Evolutionary conservation across 164 flowering plant species (phyloP).

Genomic region (Umbilicus rupestris): DNA sequence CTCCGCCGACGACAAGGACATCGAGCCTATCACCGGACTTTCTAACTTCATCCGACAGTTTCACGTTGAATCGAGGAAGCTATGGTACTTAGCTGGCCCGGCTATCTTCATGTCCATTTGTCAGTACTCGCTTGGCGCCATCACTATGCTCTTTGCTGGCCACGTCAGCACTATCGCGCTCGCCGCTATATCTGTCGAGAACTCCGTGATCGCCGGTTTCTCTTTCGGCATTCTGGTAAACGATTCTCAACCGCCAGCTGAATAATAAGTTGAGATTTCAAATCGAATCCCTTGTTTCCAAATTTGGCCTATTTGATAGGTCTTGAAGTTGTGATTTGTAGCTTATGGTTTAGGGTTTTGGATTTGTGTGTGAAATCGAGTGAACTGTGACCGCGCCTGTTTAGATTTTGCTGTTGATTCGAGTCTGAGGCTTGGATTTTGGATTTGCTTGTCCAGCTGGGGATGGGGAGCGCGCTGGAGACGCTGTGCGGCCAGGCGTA

Average conservation of each 20-base stretch:
- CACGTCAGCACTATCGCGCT: constrained; percentile 54
- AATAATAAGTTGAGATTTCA: too few relatives aligned
- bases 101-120: constrained; percentile 63
- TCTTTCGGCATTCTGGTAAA: constrained; percentile 52
- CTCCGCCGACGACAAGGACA: constrained; percentile 19
- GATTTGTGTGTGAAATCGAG: neutral
- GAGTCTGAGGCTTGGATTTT: neutral
- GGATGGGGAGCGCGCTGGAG: constrained; percentile 87
- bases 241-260: neutral
- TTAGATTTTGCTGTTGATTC: neutral
- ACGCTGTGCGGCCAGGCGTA: constrained; percentile 83
- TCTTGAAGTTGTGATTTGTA: neutral
- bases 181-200: constrained; percentile 68
- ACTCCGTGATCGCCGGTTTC: constrained; percentile 65
- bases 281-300: neutral
- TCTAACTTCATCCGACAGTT: constrained; percentile 28
- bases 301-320: too few relatives aligned
- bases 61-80: constrained; percentile 37
- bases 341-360: neutral
- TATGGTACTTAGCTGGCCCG: constrained; percentile 65
- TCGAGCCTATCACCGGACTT: constrained; percentile 21
- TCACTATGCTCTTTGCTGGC: constrained; percentile 65
- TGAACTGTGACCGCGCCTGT: neutral
- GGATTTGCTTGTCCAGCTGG: constrained; percentile 31
- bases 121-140: constrained; percentile 64